Conservation (phyloP, 2,329 filamentous ascomycete species). For the Colletotrichum cereale region DNA sequence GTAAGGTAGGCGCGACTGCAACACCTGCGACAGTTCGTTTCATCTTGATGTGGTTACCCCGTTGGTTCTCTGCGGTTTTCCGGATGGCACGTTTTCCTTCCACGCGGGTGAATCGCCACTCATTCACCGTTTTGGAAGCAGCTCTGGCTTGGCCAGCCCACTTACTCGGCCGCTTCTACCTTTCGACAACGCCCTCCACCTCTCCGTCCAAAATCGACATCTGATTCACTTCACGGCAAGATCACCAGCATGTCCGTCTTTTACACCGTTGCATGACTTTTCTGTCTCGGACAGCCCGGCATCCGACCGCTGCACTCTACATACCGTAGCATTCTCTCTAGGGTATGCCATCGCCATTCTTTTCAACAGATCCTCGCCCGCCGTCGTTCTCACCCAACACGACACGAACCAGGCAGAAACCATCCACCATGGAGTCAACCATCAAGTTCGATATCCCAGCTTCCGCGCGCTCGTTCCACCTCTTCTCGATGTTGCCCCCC, state of each 20-base stretch:
- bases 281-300: too few species aligned
- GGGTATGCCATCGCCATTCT: background rate
- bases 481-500: constrained; percentile 50
- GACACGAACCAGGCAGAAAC: background rate
- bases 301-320: background rate
- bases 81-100: too few species aligned
- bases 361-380: background rate
- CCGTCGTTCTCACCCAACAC: background rate
- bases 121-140: background rate
- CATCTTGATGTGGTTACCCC: background rate
- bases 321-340: background rate
- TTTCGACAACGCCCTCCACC: background rate
- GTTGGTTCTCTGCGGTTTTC: too few species aligned
- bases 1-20: too few species aligned
- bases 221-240: background rate
- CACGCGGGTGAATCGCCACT: too few species aligned
- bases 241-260: background rate
- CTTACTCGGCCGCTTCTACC: background rate
- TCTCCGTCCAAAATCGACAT: background rate
- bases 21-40: too few species aligned
- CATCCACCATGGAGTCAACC: constrained; percentile 11
- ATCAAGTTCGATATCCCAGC: constrained; percentile 51
- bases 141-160: background rate
- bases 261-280: background rate
- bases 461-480: constrained; percentile 48